A percentile compares a stretch with the other conserved stretches of the same genome.
Evolutionary conservation across 371 early-diverging fungal species (phyloP).

Genomic region (Circinella umbellata): DNA sequence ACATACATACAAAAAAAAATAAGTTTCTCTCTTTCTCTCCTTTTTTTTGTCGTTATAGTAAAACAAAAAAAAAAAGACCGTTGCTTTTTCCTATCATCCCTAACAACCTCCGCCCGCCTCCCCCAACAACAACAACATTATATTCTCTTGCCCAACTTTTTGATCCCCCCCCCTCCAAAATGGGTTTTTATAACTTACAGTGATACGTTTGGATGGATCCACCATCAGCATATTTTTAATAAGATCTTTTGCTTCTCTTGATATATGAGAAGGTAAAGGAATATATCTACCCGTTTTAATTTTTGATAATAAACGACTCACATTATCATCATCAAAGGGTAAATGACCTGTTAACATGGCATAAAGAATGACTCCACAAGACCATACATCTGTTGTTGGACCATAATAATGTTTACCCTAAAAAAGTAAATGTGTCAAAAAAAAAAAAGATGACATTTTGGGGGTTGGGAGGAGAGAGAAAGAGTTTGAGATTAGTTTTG

Average conservation of each 20-base stretch:
- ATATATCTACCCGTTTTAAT: constrained; percentile 62
- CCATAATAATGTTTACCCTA: constrained; percentile 77
- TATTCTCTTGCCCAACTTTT: not conserved
- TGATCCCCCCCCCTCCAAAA: not conserved
- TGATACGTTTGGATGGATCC: constrained; percentile 50
- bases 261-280: constrained; percentile 64
- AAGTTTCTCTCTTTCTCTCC: too few relatives aligned
- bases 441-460: not conserved
- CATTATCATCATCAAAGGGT: constrained; percentile 94
- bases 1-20: too few relatives aligned
- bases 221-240: constrained; percentile 60
- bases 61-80: too few relatives aligned
- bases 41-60: too few relatives aligned
- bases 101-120: not conserved
- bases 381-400: constrained; percentile 90
- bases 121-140: not conserved
- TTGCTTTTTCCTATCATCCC: too few relatives aligned
- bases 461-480: too few relatives aligned
- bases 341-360: constrained; percentile 88
- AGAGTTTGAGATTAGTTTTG: too few relatives aligned
- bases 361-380: constrained; percentile 90
- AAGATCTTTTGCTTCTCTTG: constrained; percentile 64
- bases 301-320: constrained; percentile 71
- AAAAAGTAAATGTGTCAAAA: constrained; percentile 31
- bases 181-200: constrained; percentile 3